Evolutionary conservation across 176 grass and related monocot species (phyloP).

Genomic region (Oryza australiensis): DNA sequence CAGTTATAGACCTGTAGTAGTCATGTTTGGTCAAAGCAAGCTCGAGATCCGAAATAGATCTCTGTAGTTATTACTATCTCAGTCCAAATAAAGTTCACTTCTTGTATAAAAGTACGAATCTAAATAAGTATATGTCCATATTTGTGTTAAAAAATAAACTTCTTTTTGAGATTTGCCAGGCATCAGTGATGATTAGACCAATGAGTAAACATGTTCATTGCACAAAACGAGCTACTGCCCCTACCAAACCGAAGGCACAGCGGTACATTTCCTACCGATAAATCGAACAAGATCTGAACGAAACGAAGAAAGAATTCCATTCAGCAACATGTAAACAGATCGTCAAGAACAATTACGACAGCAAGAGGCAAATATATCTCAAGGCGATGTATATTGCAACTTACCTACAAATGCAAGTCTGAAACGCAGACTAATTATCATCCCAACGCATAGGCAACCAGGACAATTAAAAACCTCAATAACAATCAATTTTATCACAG

Average conservation of each 20-base stretch:
- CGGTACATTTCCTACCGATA: not conserved
- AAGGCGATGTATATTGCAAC: not conserved
- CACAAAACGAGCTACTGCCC: too few species aligned
- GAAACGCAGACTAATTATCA: not conserved
- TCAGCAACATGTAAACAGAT: not conserved
- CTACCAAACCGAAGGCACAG: too few species aligned
- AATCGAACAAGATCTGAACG: not conserved
- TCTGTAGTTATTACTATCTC: not conserved
- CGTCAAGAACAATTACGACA: not conserved
- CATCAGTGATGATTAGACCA: too few species aligned
- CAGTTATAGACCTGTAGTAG: too few species aligned
- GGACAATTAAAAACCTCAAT: not conserved
- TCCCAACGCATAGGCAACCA: not conserved
- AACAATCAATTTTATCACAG: not conserved
- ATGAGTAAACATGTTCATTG: too few species aligned
- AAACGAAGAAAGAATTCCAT: not conserved
- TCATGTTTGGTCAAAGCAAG: slow-evolving; percentile 29
- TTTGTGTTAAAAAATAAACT: too few species aligned
- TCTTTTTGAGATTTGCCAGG: too few species aligned
- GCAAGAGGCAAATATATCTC: not conserved
- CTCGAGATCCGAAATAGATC: slow-evolving; percentile 29
- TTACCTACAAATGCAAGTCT: not conserved
- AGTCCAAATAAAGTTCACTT: too few species aligned
- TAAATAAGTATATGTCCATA: too few species aligned
- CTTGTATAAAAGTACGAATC: too few species aligned